Evolutionary conservation across 2,329 filamentous ascomycete genomes (phyloP), one percentile per base, ranked within the genome.

Genomic region (Simplicillium sp.): DNA sequence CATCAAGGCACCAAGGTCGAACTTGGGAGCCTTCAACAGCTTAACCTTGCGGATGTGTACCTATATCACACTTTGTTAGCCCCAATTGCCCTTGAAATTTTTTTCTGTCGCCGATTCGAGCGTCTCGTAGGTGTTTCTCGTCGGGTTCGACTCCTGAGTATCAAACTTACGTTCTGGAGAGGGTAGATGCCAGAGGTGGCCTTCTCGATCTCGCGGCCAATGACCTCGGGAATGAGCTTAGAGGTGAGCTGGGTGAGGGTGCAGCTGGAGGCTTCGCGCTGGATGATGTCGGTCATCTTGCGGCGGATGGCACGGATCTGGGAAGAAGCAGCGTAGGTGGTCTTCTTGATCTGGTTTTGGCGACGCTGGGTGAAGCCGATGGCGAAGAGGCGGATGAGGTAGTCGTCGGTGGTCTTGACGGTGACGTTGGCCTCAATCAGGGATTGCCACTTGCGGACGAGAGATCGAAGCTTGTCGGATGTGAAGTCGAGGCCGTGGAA

Each of bases 401-500:
- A 97, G 74, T 98, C 92, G 67, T 98, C 92, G 67, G 92, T 97
- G 60, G 92, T 97, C 86, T 97, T 97, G 78, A 98, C 89, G 54
- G 94, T 95, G 64, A 97, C 82, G 71, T 98, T 98, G 77, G 92
- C 92, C 82, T 98, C 92, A 58, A 98, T 97, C 63, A 98, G 80
- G 51, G 89, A 84, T 75, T 98, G 92, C 92, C 92, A 98, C 79
- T 98, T 98, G 76, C 92, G 89, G 59, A 98, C 92, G 54, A 98
- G 84, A 51, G 92, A 97, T 66, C 92, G 87, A 60, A 98, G 84
- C 82, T 98, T 98, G 82, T 98, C 92, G 59, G 92, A 96, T 66
- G 92, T 98, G 84, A 98, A 97, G 76, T 98, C 92, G 67, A 98
- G 82, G 59, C 92, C 92, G 82, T 98, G 89, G 85, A 98, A 98